Evolutionary conservation across 1,139 yeast species (phyloP), one percentile per base, ranked within the genome.

Genomic region (Kurtzmaniella quercitrusa): DNA sequence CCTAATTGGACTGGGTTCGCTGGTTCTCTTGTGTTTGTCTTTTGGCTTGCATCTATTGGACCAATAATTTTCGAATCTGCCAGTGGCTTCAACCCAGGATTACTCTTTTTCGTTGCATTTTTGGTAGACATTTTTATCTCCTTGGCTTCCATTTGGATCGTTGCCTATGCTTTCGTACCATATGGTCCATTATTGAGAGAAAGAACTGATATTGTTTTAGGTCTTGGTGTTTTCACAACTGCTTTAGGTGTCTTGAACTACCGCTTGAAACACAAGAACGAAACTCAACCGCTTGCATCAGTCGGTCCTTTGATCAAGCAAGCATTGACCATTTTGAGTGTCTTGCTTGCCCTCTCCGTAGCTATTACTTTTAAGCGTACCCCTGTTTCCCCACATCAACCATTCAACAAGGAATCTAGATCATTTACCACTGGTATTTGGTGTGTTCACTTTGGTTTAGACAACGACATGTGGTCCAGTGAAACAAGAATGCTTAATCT

Each of bases 161-260:
- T 93, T 37, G 98, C 98, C 0, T 93, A 93, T 62, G 98, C 98
- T 0, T 93, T 93, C 66, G 98, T 93, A 42, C 98, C 98, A 14
- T 93, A 88, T 49, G 98, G 98, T 4, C 84, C 84, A 58, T 52
- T 86, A 23, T 71, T 93, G 46, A 79, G 98, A 58, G 98, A 93
- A 65, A 79, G 96, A 59, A 82, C 93, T 4, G 95, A 90, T 62
- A 62, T 86, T 38, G 79, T 93, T 2, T 63, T 89, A 41, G 73
- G 75, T 5, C 43, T 56, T 7, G 63, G 75, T 1, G 62, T 58
- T 37, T 52, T 69, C 3, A 76, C 85, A 46, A 79, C 85, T 39
- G 56, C 68, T 1, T 51, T 57, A 15, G 77, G 76, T 12, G 59
- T 70, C 2, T 48, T 56, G 41, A 72, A 73, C 52, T 65, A 62